Evolutionary conservation across 2,329 filamentous ascomycete species (phyloP), one percentile per base, ranked within the genome.

Genomic region (Reticulascus tulasneorum): DNA sequence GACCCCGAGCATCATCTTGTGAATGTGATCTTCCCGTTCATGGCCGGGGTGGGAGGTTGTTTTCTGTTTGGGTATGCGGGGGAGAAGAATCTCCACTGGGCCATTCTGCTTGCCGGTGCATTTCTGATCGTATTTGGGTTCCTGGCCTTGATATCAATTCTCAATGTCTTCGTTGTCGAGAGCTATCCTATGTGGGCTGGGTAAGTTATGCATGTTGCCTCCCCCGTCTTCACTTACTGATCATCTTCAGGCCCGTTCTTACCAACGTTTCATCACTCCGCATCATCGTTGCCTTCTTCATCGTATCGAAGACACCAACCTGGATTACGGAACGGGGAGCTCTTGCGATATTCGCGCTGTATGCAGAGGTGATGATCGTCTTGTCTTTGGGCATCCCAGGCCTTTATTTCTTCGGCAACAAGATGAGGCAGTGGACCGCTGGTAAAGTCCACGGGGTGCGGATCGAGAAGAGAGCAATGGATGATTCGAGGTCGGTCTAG

Each of bases 1-100:
- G 51, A 60, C 42, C 50, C 59, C 9, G 59, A 62, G 42, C 52
- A 56, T 31, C 54, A 53, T 27, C 53, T 60, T 9, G 46, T 49
- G 13, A 56, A 54, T 25, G 35, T 60, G n/a, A 36, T 53, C 3
- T 27, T 60, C 17, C 58, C 58, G 2, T 44, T 60, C 12, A 16
- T 48, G 10, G 28, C 47, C 2, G 56, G 52, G 13, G 41, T 60
- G 7, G 42, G 46, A 4, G 56, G 56, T 9, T 46, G 46, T 19
- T 54, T 61, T 30, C 23, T 60, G 23, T 61, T 60, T 27, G 58
- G 55, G 7, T 48, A 48, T 9, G 45, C 54, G 2, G 50, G 52
- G 9, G 46, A 55, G 38, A 29, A 43, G 26, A 45, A 40, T 15
- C 37, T 50, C 17, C 50, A 51, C 33, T 57, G 56, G 53, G 45